Conservation (phyloP, 2,329 filamentous ascomycete genomes). For the Xylaria sp. region DNA sequence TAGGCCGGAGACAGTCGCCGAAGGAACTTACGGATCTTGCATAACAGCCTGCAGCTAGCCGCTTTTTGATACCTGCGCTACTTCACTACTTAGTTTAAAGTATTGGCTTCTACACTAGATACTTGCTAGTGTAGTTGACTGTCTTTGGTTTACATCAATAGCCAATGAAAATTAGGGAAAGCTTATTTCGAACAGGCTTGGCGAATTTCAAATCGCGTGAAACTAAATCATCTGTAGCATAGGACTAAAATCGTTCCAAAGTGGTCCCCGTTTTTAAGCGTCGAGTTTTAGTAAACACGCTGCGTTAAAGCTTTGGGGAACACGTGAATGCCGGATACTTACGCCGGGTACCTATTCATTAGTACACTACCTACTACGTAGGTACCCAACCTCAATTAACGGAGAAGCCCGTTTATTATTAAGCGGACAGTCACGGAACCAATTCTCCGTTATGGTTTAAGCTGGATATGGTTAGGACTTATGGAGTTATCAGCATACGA, state of each 20-base stretch:
- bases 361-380: too few relatives aligned
- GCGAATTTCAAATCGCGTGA: background rate
- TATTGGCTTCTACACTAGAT: too few relatives aligned
- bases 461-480: background rate
- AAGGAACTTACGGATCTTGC: too few relatives aligned
- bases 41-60: too few relatives aligned
- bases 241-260: too few relatives aligned
- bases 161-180: background rate
- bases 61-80: too few relatives aligned
- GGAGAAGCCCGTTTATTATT: background rate
- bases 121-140: too few relatives aligned
- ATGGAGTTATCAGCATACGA: background rate
- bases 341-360: background rate
- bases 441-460: background rate
- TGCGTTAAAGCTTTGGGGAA: background rate
- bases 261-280: too few relatives aligned
- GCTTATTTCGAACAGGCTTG: background rate
- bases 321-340: background rate
- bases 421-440: background rate
- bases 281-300: too few relatives aligned
- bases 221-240: background rate
- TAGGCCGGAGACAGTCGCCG: too few relatives aligned
- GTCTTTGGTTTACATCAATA: background rate
- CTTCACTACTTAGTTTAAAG: too few relatives aligned
- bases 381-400: background rate